A percentile compares a stretch with the other conserved stretches of the same genome.
Conservation (phyloP, 1,284 basidiomycete species). For the Singerocomus inundabilis region DNA sequence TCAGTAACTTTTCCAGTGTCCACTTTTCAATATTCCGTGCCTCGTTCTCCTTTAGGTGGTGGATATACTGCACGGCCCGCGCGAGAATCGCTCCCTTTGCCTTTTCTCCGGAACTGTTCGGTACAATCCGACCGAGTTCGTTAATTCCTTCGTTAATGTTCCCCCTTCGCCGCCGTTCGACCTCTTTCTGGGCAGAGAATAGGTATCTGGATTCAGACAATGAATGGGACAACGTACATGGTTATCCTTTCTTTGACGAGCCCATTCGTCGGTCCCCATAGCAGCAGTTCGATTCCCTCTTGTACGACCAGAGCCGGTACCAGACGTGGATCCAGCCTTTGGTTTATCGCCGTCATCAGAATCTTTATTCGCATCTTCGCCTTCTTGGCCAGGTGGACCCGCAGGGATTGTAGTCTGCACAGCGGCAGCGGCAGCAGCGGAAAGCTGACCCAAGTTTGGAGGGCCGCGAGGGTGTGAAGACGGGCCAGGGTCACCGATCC, state of each 20-base stretch:
- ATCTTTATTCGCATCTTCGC: conserved; percentile 38
- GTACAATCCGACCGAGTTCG: conserved; percentile 86
- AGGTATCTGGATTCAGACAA: neutral
- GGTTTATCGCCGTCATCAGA: conserved; percentile 36
- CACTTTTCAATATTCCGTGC: conserved; percentile 90
- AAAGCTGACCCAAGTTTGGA: too few relatives aligned
- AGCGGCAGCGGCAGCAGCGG: too few relatives aligned
- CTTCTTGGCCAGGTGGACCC: conserved; percentile 34
- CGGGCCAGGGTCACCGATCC: too few relatives aligned
- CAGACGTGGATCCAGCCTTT: conserved; percentile 18
- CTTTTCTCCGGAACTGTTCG: conserved; percentile 84
- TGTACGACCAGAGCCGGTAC: conserved; percentile 37
- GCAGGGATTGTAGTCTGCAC: too few relatives aligned
- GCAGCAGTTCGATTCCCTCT: conserved; percentile 50
- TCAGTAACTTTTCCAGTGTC: conserved; percentile 90
- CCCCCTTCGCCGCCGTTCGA: conserved; percentile 88
- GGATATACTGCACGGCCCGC: conserved; percentile 86
- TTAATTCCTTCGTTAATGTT: conserved; percentile 97
- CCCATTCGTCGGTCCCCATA: conserved; percentile 79
- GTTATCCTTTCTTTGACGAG: conserved; percentile 79
- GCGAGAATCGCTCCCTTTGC: conserved; percentile 85
- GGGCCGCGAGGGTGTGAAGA: too few relatives aligned
- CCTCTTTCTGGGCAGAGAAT: conserved; percentile 78
- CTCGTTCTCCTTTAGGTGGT: conserved; percentile 87
- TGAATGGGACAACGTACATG: conserved; percentile 51